Base-by-base conservation (phyloP, 768 basidiomycete genomes). In the Leccinum boreale region DNA sequence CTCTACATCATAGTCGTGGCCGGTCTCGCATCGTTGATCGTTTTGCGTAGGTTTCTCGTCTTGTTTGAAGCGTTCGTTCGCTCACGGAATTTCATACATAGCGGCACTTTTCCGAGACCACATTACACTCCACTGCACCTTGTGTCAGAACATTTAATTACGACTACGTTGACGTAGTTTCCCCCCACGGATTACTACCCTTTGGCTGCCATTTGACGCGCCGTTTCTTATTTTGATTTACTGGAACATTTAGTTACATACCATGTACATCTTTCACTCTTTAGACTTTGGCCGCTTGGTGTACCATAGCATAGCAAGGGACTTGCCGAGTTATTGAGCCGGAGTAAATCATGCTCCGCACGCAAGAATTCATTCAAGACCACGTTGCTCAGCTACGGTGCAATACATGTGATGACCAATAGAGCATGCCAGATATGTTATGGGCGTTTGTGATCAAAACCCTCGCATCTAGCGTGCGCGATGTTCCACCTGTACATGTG, bases 71-170 rank as follows among this genome's bases (percentile, higher is more conserved):
- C 52, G 19, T 3, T 19, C 9, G 21, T 53, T 6, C 31, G 11
- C 19, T 56, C 17, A 57, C 63, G 72, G 50, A 71, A 35, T 8
- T 19, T 56, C 53, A 50, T 59, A 31, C 56, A 47, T 66, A 93
- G 91, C 90, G 69, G 81, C 83, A 53, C 72, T 96, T 57, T 94
- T 96, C 88, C 85, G 89, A 67, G 79, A 90, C 59, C 79, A 79
- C 63, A 86, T 98, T 71, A 84, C 81, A 24, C 81, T 94, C 68
- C 77, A 85, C 62, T 94, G 92, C 82, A 82, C 85, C 52, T 77
- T 94, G 74, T 94, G 92, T 82, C 84, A 84, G 79, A 89, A 80
- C 75, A 91, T 93, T 71, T 92, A 86, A 87, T 72, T 2, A 19
- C 17, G 74, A 79, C 52, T 33, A 50, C n/a, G n/a, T 53, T 54